Evolutionary conservation across 352 stramenopile genomes (phyloP).

Genomic region (Pythium monospermum): DNA sequence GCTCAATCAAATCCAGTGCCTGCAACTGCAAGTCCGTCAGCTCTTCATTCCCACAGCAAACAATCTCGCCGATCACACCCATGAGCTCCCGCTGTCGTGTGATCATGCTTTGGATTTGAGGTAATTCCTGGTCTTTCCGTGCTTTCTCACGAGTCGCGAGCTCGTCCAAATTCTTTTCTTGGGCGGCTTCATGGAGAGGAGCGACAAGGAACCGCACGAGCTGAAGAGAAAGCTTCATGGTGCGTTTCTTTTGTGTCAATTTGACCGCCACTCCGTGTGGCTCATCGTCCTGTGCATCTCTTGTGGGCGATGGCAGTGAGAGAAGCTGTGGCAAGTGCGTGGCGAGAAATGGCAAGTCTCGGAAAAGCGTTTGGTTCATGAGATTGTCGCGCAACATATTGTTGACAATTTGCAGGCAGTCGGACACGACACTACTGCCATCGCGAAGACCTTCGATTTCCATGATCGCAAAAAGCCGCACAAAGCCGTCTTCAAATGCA

Average conservation of each 20-base stretch:
- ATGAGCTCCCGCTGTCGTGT: constrained; percentile 54
- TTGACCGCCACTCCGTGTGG: constrained; percentile 14
- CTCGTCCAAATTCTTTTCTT: constrained; percentile 45
- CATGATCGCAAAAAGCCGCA: constrained; percentile 72
- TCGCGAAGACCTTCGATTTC: constrained; percentile 52
- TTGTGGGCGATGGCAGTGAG: constrained; percentile 16
- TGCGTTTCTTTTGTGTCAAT: constrained; percentile 40
- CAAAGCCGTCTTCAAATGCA: constrained; percentile 81
- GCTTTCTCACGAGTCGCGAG: constrained; percentile 40
- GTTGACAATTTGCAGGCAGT: constrained; percentile 75
- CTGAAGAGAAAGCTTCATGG: constrained; percentile 55
- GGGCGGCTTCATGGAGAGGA: constrained; percentile 47
- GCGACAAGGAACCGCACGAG: constrained; percentile 63
- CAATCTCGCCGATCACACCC: constrained; percentile 56
- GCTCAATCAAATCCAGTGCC: constrained; percentile 52
- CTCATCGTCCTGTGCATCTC: not conserved
- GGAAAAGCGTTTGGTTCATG: constrained; percentile 74
- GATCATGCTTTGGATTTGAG: constrained; percentile 57
- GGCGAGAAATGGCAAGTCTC: constrained; percentile 50
- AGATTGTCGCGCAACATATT: constrained; percentile 78
- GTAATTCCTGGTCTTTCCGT: constrained; percentile 40
- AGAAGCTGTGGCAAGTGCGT: constrained; percentile 50
- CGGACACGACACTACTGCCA: constrained; percentile 48
- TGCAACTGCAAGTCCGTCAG: constrained; percentile 57
- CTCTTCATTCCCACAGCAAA: constrained; percentile 40